Base-by-base conservation (phyloP, 2,329 filamentous ascomycete genomes). In the Metarhizium anisopliae region DNA sequence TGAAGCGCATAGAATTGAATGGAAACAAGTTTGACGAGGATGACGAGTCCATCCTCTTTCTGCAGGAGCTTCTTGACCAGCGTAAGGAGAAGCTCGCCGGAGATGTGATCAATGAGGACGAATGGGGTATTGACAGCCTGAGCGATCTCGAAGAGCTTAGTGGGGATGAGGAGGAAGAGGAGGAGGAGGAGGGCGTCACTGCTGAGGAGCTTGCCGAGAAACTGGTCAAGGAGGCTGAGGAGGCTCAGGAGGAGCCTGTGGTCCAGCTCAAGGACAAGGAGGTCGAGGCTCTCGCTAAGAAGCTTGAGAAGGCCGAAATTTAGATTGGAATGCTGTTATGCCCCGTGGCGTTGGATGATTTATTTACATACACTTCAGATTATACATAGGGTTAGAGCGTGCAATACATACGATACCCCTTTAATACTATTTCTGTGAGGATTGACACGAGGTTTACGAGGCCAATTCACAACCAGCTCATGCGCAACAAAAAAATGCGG, bases 11-110 rank as follows among this genome's bases (percentile, higher is more conserved):
- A 52, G 94, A 97, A 74, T 76, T 99, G 62, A 97, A 99, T 69
- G 94, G 94, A 52, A 99, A 99, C 77, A 94, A 90, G 68, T 96
- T 99, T 64, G 77, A 81, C 8, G 92, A 96, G 70, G 90, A 95
- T 2, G 90, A 97, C 63, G 77, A 82, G 50, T 82, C 82, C 32
- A 79, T 96, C 47, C 73, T 83, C 58, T 77, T 77, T 25, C 76
- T 97, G 50, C 82, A 85, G 61, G 81, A 85, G 53, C 75, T 94
- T 32, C 77, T 96, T 30, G 86, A 90, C 57, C 80, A 83, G 65
- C 85, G 91, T 60, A 92, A 92, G 74, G 88, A 93, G 68, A 84
- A 87, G 62, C 65, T 83, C 3, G 86, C 78, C 32, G 86, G 86
- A 16, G 80, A 84, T 56, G 65, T 81, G 30, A 69, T 93, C 42